phyloP scores from a whole-genome alignment of 2,329 filamentous ascomycete genomes.

The Lecanosticta acicola region DNA sequence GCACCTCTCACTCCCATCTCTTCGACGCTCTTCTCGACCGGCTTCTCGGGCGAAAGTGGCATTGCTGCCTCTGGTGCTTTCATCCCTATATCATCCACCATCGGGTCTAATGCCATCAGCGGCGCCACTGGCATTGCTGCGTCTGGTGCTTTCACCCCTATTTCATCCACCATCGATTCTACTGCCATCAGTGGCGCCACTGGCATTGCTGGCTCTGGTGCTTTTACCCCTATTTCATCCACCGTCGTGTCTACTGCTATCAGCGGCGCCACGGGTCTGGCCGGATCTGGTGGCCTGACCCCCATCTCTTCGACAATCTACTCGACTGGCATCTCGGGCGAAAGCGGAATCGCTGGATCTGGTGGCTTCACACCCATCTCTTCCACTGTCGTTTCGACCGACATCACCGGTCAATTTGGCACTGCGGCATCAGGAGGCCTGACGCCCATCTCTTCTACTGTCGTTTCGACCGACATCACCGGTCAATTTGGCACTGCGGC shows the following conservation, averaged over 20 bases:
- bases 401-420: slow-evolving; percentile 1
- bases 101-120: neutral
- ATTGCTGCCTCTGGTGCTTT: neutral
- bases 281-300: neutral
- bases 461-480: slow-evolving; percentile 5
- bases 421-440: neutral
- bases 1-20: slow-evolving; percentile 9
- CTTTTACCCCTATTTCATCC: neutral
- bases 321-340: neutral
- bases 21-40: slow-evolving; percentile 9
- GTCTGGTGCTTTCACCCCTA: neutral
- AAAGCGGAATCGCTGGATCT: neutral
- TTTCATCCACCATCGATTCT: slow-evolving; percentile 1
- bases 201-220: neutral
- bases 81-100: neutral
- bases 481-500: neutral
- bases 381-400: slow-evolving; percentile 5
- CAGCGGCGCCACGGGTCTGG: neutral
- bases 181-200: neutral
- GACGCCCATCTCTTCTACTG: slow-evolving; percentile 9
- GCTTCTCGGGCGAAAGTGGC: slow-evolving; percentile 3
- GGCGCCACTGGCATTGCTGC: neutral
- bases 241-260: neutral
- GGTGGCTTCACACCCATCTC: neutral
- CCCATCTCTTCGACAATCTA: neutral